Conservation (phyloP, 1,284 basidiomycete genomes). For the Paramarasmius palmivorus region DNA sequence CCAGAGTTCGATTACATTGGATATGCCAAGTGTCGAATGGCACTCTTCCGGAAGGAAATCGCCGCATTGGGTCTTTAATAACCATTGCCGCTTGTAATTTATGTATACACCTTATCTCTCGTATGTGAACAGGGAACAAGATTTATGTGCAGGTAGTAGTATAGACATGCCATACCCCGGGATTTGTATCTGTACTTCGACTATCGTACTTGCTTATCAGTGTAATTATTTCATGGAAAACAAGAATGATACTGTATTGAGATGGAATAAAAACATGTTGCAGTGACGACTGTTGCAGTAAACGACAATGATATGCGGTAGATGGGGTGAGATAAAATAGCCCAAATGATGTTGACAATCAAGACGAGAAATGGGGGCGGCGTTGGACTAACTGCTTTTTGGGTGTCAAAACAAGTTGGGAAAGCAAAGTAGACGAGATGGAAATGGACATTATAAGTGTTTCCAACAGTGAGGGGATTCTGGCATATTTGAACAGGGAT, state of each 20-base stretch:
- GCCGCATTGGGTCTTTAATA: conserved; percentile 37
- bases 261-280: conserved; percentile 53
- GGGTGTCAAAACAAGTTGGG: background rate
- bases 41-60: conserved; percentile 60
- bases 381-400: background rate
- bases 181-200: too few relatives aligned
- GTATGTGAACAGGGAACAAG: background rate
- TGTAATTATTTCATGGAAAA: conserved; percentile 2
- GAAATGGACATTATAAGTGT: background rate
- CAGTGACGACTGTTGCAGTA: conserved; percentile 21
- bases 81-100: background rate
- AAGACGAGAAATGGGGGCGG: conserved; percentile 26
- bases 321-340: conserved; percentile 43
- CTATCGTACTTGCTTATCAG: conserved; percentile 1
- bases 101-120: too few relatives aligned
- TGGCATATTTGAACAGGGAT: background rate
- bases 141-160: background rate
- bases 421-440: background rate
- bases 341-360: conserved; percentile 39
- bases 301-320: conserved; percentile 48
- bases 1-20: conserved; percentile 80
- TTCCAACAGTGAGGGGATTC: background rate
- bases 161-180: too few relatives aligned
- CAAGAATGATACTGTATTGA: conserved; percentile 38
- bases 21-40: conserved; percentile 69